These are phyloP conservation scores for Schizochytrium sp. DNA, from an alignment of 108 stramenopile species.

Conservation along the genomic window DNA sequence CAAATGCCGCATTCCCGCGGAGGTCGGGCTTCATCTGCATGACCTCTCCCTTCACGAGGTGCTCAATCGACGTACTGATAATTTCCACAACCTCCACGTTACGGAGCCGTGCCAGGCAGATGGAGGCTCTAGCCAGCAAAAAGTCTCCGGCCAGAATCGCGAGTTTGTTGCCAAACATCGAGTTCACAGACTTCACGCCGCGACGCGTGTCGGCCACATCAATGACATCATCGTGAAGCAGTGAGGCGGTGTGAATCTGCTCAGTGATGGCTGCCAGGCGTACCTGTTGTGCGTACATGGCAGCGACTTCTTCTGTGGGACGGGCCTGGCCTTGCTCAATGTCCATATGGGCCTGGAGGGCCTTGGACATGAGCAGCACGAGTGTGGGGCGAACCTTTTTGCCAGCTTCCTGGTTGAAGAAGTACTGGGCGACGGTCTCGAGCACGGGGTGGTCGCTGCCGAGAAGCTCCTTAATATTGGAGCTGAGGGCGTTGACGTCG, in stretches of 20 bases:
- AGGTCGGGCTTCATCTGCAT: slow-evolving; percentile 85
- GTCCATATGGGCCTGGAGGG: slow-evolving; percentile 38
- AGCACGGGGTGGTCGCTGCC: slow-evolving; percentile 96
- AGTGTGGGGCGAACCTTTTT: slow-evolving; percentile 78
- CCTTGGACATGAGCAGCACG: slow-evolving; percentile 66
- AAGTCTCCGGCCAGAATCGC: slow-evolving; percentile 98
- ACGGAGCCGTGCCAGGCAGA: slow-evolving; percentile 91
- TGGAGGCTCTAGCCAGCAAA: slow-evolving; percentile 92
- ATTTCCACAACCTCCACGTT: slow-evolving; percentile 93
- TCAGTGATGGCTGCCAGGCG: slow-evolving; percentile 97
- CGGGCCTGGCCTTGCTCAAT: background rate
- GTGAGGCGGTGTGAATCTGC: slow-evolving; percentile 97
- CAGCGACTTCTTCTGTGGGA: background rate
- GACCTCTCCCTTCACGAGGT: slow-evolving; percentile 96
- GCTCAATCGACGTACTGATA: slow-evolving; percentile 96
- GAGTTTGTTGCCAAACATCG: slow-evolving; percentile 96
- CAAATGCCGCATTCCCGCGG: slow-evolving; percentile 66
- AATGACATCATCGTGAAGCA: slow-evolving; percentile 98
- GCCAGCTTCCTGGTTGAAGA: slow-evolving; percentile 95
- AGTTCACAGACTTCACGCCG: slow-evolving; percentile 89
- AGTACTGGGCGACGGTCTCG: slow-evolving; percentile 95
- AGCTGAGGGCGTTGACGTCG: slow-evolving; percentile 91
- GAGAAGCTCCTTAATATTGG: slow-evolving; percentile 94
- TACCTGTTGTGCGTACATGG: slow-evolving; percentile 77
- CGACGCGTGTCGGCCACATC: slow-evolving; percentile 94